Conservation (phyloP, 2,329 filamentous ascomycete genomes). For the Torrubiellomyces zombiae region DNA sequence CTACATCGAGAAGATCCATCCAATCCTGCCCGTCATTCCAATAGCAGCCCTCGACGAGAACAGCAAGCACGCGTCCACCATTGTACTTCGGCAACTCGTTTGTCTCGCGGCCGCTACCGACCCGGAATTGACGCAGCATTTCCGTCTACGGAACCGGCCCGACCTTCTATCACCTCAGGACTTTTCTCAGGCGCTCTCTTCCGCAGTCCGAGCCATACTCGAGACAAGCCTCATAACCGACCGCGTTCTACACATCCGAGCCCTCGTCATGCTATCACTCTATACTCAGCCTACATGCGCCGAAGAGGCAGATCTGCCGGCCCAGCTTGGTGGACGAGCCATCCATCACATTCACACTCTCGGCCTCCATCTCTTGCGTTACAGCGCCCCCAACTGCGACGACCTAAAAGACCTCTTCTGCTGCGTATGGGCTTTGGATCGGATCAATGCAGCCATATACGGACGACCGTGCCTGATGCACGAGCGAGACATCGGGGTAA, state of each 20-base stretch:
- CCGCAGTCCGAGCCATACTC: slow-evolving; percentile 29
- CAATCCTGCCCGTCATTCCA: slow-evolving; percentile 35
- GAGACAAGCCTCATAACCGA: slow-evolving; percentile 37
- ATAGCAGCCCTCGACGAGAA: slow-evolving; percentile 14
- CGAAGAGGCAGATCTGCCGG: slow-evolving; percentile 36
- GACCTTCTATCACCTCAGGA: slow-evolving; percentile 25
- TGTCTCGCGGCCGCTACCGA: slow-evolving; percentile 37
- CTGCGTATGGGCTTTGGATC: slow-evolving; percentile 43
- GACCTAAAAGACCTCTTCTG: slow-evolving; percentile 36
- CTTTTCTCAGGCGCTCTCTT: slow-evolving; percentile 30
- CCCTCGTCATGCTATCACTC: slow-evolving; percentile 36
- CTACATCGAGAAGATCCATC: slow-evolving; percentile 36
- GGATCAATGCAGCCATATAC: slow-evolving; percentile 41
- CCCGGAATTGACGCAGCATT: slow-evolving; percentile 23
- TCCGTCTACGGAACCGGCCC: slow-evolving; percentile 24
- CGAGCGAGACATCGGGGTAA: slow-evolving; percentile 39
- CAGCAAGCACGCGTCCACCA: slow-evolving; percentile 17
- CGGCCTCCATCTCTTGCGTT: slow-evolving; percentile 32
- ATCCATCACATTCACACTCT: slow-evolving; percentile 41
- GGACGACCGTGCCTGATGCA: slow-evolving; percentile 43
- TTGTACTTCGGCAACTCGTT: slow-evolving; percentile 35
- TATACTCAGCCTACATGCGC: slow-evolving; percentile 38
- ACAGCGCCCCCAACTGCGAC: slow-evolving; percentile 21
- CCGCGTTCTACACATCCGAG: slow-evolving; percentile 36
- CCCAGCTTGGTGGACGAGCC: slow-evolving; percentile 34